Base-by-base conservation (phyloP, 352 stramenopile genomes). In the Chrysophaeum taylorii region DNA sequence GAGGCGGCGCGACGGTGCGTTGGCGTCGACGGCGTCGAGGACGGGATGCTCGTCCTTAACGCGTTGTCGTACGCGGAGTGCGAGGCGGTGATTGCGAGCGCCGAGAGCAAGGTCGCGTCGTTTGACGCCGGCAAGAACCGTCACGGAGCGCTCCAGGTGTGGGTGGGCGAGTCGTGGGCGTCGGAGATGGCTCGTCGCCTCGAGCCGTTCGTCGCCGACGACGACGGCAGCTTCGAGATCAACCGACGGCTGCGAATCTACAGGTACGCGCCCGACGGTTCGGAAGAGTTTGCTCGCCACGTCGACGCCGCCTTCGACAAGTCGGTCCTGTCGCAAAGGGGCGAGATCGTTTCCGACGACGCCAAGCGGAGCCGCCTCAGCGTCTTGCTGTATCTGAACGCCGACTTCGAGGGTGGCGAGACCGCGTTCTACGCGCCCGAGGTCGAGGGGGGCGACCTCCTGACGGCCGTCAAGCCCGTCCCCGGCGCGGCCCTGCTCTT, bases 361-460 rank as follows among this genome's bases (percentile, higher is more conserved):
- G 78, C 15, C 70, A 82, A 37, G 42, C 80, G 82, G 23, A 84
- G 78, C 18, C 71, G 83, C 48, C 70, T 85, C 31, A 83, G 77
- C 33, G 73, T 84, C 4, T 69, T 87, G 14, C 80, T 85, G 57
- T 87, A 87, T 68, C 68, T 87, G 23, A 87, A 83, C 64, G 74
- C 82, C 48, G 81, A 85, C 64, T 88, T 88, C 74, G 70, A 71
- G 0, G 82, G 81, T 38, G 79, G 80, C 2, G 73, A 82, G 60
- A 86, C 81, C 5, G 81, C 82, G 21, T 85, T 85, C 73, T 85
- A 81, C 73, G 36, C 62, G 41, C 72, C 75, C 33, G 25, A 35
- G 27, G 61, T 42, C 29, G 60, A 76, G 43, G 37, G 73, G n/a
- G 60, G 37, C 25, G 21, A 52, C 25, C 68, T 75, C 15, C 78